Evolutionary conservation across 2,329 filamentous ascomycete genomes (phyloP), one percentile per base, ranked within the genome.

Genomic region (Aspergillus sp.): DNA sequence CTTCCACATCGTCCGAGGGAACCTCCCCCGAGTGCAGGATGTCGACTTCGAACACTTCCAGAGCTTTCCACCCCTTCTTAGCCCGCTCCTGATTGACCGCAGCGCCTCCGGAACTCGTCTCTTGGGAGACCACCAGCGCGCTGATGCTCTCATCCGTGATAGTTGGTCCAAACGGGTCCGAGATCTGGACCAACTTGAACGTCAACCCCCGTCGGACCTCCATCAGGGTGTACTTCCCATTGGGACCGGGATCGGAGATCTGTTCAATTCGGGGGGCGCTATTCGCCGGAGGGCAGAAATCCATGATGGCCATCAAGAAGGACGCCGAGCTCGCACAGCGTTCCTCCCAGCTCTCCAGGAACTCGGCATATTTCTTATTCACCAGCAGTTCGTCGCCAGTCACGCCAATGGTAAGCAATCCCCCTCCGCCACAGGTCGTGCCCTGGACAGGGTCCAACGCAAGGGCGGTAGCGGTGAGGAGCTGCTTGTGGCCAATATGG

Each of bases 401-500:
- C 60, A 99, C 88, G 11, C 94, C 94, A 40, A 97, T 81, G 16
- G 91, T 88, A 56, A 95, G 81, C 10, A 80, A 80, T 55, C 83
- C 82, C 19, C 77, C 73, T 25, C 66, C 58, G 1, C 67, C 64
- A 0, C 75, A 65, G 21, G 56, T 57, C 16, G 58, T 55, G 16
- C 29, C 66, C 62, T 29, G 72, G 64, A 40, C 72, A 60, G 82
- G 78, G 53, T 83, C 82, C 52, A 88, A 79, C 14, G 91, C 80
- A 51, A 97, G 82, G 0, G 87, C 83, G 0, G 88, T 89, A 56
- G 92, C 92, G n/a, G 92, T 91, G 17, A 99, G 82, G 17, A 99
- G 82, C n/a, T 97, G 80, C 74, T 97, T 99, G 76, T 99, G 94
- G 5, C 94, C 94, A 3, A 89, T 86, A 68, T 99, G 94, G 19